Base-by-base conservation (phyloP, 2,329 filamentous ascomycete genomes). In the Xylaria digitata region DNA sequence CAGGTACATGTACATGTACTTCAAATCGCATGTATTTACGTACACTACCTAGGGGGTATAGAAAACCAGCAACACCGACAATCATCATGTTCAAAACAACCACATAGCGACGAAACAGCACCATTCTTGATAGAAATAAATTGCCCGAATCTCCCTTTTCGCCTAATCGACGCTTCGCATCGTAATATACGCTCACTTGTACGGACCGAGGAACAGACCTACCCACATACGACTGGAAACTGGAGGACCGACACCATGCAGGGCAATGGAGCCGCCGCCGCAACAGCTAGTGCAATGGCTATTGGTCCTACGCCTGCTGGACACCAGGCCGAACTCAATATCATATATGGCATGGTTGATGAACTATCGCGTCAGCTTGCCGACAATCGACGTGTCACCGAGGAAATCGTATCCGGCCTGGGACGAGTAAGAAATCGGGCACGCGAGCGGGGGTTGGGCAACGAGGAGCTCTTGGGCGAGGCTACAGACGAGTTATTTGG, bases 341-440 rank as follows among this genome's bases (percentile, higher is more conserved):
- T 89, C 78, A 89, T 91, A 74, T 90, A 90, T 75, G 82, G 83
- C 70, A 88, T 90, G 85, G 88, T 91, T 11, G 89, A 91, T 74
- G 87, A 89, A 75, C 81, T 90, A 54, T 89, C 87, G 72, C 84
- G 86, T 40, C 86, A 89, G 74, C 81, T 90, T 34, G 84, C 87
- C 13, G 86, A 89, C 58, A 89, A 89, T 75, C 82, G 86, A 70
- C 82, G 84, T 48, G 84, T 86, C 43, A 86, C 87, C n/a, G 86
- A 89, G 70, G 86, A 89, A 30, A 89, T 91, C 53, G 86, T 90
- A 56, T 83, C 82, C n/a, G 86, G 86, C 46, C 82, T 90, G 48
- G 89, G 89, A 32, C 83, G 84, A 64, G 86, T 91, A 70, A 85
- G 88, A 65, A 85, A 83, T 72, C 83, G 82, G 52, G 88, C 88